Conservation (phyloP, 805 yeast species). For the Starmerella stellata region DNA sequence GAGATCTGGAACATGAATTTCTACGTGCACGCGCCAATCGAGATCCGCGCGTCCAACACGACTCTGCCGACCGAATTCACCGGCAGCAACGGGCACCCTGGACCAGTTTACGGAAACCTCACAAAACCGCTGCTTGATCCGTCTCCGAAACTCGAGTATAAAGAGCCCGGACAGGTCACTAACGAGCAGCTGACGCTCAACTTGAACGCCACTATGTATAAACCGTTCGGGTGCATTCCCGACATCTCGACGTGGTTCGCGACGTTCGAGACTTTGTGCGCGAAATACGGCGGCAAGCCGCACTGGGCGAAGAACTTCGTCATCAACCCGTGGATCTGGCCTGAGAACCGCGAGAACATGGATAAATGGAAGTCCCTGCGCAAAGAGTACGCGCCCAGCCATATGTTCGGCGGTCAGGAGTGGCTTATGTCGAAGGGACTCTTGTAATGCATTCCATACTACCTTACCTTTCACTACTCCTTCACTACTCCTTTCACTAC, state of each 20-base stretch:
- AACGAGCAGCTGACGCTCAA: slow-evolving; percentile 69
- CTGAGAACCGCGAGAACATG: slow-evolving; percentile 46
- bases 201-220: slow-evolving; percentile 84
- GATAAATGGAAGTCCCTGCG: slow-evolving; percentile 44
- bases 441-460: not conserved
- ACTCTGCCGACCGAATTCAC: slow-evolving; percentile 17
- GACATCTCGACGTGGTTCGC: slow-evolving; percentile 61
- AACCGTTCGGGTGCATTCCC: slow-evolving; percentile 71
- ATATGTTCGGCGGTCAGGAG: slow-evolving; percentile 59
- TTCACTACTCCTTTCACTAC: too few relatives aligned
- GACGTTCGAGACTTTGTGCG: slow-evolving; percentile 61
- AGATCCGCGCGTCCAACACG: slow-evolving; percentile 82
- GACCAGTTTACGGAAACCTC: slow-evolving; percentile 72
- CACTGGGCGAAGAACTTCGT: slow-evolving; percentile 97
- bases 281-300: slow-evolving; percentile 74
- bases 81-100: slow-evolving; percentile 22
- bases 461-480: too few relatives aligned
- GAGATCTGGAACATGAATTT: slow-evolving; percentile 48
- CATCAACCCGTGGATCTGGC: slow-evolving; percentile 30
- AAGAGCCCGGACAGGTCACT: slow-evolving; percentile 32
- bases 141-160: slow-evolving; percentile 48
- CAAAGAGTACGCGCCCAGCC: slow-evolving; percentile 55
- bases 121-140: slow-evolving; percentile 66
- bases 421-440: slow-evolving; percentile 57
- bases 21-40: slow-evolving; percentile 89